phyloP scores from a whole-genome alignment of 805 yeast genomes.

The Scheffersomyces amazonensis region DNA sequence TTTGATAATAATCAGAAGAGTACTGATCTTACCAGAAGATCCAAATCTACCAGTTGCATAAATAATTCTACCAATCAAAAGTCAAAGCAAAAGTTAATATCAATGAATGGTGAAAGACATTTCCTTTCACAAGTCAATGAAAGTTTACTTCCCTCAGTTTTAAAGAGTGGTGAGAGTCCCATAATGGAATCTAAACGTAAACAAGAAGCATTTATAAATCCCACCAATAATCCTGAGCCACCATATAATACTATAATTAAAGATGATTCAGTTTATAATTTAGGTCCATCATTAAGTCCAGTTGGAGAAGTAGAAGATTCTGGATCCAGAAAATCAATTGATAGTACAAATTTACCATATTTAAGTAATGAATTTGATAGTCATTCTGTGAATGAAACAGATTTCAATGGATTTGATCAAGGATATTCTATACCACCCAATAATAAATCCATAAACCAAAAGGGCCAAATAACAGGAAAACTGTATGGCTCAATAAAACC shows the following conservation, averaged over 20 bases:
- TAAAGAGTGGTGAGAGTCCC: constrained; percentile 29
- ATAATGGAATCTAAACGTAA: constrained; percentile 21
- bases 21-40: constrained; percentile 15
- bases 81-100: constrained; percentile 18
- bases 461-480: no score
- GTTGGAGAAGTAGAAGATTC: constrained; percentile 2
- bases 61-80: constrained; percentile 8
- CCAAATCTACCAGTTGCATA: constrained; percentile 22
- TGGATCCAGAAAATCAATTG: constrained; percentile 5
- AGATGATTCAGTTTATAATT: no score
- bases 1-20: neutral
- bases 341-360: neutral
- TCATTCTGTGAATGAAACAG: constrained; percentile 13
- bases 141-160: constrained; percentile 30
- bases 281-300: neutral
- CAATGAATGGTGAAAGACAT: constrained; percentile 25
- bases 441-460: no score
- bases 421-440: no score
- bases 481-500: no score
- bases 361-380: constrained; percentile 17
- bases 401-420: constrained; percentile 25
- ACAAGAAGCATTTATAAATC: no score
- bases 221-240: neutral
- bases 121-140: constrained; percentile 28
- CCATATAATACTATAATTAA: no score